Conservation (phyloP, 805 yeast genomes). For the Kodamaea restingae region DNA sequence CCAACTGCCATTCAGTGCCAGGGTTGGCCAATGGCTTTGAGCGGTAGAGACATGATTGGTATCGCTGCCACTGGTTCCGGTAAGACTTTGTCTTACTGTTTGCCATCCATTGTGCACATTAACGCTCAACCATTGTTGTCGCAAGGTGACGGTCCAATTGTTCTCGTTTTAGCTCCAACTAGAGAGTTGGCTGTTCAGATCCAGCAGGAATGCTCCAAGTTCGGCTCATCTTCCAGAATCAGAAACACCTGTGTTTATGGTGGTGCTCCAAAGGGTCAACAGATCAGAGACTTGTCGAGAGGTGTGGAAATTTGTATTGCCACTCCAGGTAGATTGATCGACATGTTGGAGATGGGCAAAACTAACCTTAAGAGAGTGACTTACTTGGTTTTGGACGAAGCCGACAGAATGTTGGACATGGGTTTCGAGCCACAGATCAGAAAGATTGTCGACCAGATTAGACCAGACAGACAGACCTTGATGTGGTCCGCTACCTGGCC, state of each 20-base stretch:
- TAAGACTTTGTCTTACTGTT: slow-evolving; percentile 94
- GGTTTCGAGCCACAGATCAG: slow-evolving; percentile 99
- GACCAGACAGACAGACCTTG: slow-evolving; percentile 98
- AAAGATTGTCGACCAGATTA: slow-evolving; percentile 94
- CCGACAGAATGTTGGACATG: slow-evolving; percentile 99
- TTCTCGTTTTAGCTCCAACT: slow-evolving; percentile 92
- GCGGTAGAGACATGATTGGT: slow-evolving; percentile 99
- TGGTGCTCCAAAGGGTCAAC: slow-evolving; percentile 98
- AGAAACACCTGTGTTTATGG: slow-evolving; percentile 98
- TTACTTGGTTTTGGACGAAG: slow-evolving; percentile 95
- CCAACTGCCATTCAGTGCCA: slow-evolving; percentile 98
- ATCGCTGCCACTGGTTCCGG: slow-evolving; percentile 99
- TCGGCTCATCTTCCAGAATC: slow-evolving; percentile 86
- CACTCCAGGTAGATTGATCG: slow-evolving; percentile 98
- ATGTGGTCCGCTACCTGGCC: slow-evolving; percentile 99
- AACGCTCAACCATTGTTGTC: slow-evolving; percentile 93
- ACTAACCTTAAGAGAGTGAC: slow-evolving; percentile 96
- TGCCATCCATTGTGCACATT: slow-evolving; percentile 96
- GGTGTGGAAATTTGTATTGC: slow-evolving; percentile 97
- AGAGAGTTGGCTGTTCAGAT: slow-evolving; percentile 98
- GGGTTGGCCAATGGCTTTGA: slow-evolving; percentile 99
- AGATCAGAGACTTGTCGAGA: slow-evolving; percentile 90
- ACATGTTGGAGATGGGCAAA: slow-evolving; percentile 92
- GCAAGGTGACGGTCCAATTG: slow-evolving; percentile 97
- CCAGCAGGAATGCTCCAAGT: slow-evolving; percentile 92